A percentile compares a stretch with the other conserved stretches of the same genome.
phyloP scores from a whole-genome alignment of 768 basidiomycete species.

The Hydnum rufescens region DNA sequence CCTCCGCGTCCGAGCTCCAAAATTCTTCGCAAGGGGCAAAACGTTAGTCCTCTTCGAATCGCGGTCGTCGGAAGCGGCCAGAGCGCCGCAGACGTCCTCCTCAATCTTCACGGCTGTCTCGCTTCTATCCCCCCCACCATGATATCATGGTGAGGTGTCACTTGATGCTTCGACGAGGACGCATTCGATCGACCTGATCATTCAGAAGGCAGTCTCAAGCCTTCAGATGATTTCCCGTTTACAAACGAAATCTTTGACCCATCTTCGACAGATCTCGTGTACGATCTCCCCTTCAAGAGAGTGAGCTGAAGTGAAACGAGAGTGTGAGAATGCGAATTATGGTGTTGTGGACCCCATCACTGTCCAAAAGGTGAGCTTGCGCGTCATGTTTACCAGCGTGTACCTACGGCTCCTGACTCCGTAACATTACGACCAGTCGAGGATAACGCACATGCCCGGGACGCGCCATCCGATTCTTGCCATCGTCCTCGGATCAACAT shows the following conservation, averaged over 20 bases:
- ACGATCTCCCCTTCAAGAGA: constrained; percentile 20
- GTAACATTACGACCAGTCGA: constrained; percentile 32
- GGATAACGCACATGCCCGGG: constrained; percentile 23
- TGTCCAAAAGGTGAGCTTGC: constrained; percentile 21
- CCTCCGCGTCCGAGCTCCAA: no score
- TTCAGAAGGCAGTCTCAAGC: constrained; percentile 31
- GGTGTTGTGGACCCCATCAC: constrained; percentile 32
- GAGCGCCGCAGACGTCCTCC: constrained; percentile 3
- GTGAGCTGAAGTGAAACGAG: constrained; percentile 21
- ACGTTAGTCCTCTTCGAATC: background rate
- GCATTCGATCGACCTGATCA: constrained; percentile 26
- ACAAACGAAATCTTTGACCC: constrained; percentile 38
- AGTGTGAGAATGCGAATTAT: constrained; percentile 33
- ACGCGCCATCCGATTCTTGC: constrained; percentile 3
- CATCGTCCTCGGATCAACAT: background rate
- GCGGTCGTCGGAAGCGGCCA: constrained; percentile 1
- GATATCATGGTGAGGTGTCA: constrained; percentile 3
- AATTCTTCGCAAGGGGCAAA: no score
- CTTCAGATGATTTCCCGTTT: constrained; percentile 33
- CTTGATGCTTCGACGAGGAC: background rate
- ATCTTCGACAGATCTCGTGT: constrained; percentile 24
- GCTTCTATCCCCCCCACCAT: constrained; percentile 15
- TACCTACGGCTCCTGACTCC: constrained; percentile 22
- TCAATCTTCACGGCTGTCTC: constrained; percentile 26
- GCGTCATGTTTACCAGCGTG: background rate